Conservation (phyloP, 306 rosid genomes). For the Psophocarpus tetragonolobus region DNA sequence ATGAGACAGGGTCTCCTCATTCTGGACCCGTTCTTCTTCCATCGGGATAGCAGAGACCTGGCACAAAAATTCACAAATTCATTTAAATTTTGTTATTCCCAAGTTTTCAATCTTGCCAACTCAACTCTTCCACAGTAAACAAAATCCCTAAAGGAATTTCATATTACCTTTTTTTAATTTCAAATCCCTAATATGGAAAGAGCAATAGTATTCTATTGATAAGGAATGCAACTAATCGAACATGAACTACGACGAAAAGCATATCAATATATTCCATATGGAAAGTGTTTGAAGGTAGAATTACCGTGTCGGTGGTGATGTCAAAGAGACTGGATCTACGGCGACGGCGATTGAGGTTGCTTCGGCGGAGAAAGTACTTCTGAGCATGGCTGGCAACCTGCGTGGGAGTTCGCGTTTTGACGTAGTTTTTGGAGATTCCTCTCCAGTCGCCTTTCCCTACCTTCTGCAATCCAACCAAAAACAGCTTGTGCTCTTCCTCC, state of each 20-base stretch:
- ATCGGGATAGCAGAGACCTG: slow-evolving; percentile 70
- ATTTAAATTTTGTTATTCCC: slow-evolving; percentile 9
- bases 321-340: slow-evolving; percentile 99
- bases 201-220: background rate
- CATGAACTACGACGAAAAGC: background rate
- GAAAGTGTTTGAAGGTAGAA: background rate
- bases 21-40: slow-evolving; percentile 72
- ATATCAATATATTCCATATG: background rate
- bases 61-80: slow-evolving; percentile 27
- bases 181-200: background rate
- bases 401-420: slow-evolving; percentile 96
- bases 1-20: slow-evolving; percentile 54
- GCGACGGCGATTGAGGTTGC: slow-evolving; percentile 95
- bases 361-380: slow-evolving; percentile 92
- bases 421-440: slow-evolving; percentile 93
- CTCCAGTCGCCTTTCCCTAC: slow-evolving; percentile 99
- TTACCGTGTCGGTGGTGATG: slow-evolving; percentile 92
- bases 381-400: slow-evolving; percentile 99
- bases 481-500: slow-evolving; percentile 96
- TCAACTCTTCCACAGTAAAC: slow-evolving; percentile 25
- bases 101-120: background rate
- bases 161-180: background rate
- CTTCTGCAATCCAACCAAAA: slow-evolving; percentile 84
- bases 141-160: slow-evolving; percentile 21
- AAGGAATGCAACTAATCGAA: slow-evolving; percentile 25